Conservation (phyloP, 23 red algal species). For the Pyropia yezoensis region DNA sequence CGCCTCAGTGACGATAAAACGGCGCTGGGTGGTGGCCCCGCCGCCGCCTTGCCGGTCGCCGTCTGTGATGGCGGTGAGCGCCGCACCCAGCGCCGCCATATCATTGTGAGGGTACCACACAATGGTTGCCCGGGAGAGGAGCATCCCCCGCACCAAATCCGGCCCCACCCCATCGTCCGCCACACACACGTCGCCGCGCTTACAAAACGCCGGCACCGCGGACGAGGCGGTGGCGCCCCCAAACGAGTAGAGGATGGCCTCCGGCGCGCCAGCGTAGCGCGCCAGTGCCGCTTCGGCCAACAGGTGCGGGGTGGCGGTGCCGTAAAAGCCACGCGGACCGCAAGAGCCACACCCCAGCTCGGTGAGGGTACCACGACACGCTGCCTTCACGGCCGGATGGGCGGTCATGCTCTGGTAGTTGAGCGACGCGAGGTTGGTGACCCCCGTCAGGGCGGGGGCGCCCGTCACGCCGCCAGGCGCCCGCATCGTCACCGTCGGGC, state of each 20-base stretch:
- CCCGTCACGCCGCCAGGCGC: not conserved
- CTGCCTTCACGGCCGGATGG: constrained; percentile 19
- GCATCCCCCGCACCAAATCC: constrained; percentile 48
- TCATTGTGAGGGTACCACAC: constrained; percentile 70
- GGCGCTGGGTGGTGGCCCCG: constrained; percentile 28
- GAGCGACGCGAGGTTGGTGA: constrained; percentile 46
- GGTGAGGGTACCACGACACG: constrained; percentile 26
- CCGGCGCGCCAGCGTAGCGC: constrained; percentile 30
- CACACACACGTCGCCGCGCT: constrained; percentile 82
- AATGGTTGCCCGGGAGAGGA: constrained; percentile 55
- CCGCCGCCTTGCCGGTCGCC: constrained; percentile 1
- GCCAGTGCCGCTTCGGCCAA: constrained; percentile 67
- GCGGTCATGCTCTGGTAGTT: constrained; percentile 56
- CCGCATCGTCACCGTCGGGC: constrained; percentile 14
- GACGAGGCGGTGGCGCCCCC: constrained; percentile 60
- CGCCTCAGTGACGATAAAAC: constrained; percentile 89
- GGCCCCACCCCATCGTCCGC: constrained; percentile 52
- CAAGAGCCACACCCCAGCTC: constrained; percentile 75
- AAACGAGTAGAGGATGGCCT: constrained; percentile 91
- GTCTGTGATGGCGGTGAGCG: constrained; percentile 20
- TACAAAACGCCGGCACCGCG: constrained; percentile 84
- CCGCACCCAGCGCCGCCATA: constrained; percentile 37
- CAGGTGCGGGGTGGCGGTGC: constrained; percentile 77
- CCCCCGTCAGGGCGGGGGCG: not conserved
- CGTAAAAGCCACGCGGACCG: constrained; percentile 96